Evolutionary conservation across 768 basidiomycete species (phyloP), one percentile per base, ranked within the genome.

Genomic region (Trametes sanguinea): DNA sequence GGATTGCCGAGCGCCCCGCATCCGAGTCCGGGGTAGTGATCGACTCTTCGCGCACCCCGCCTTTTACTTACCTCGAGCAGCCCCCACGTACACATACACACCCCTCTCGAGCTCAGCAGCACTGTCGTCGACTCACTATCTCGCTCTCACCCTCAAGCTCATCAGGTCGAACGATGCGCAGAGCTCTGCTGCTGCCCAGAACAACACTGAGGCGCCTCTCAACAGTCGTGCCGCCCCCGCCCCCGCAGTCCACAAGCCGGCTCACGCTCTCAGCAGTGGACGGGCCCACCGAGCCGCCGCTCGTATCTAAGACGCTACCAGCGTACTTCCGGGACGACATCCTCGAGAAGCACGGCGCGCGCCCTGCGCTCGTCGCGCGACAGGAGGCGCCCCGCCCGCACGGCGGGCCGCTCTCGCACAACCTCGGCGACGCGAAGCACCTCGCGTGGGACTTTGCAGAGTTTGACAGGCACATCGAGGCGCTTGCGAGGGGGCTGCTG

Each of bases 401-500:
- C 71, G 85, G 85, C 13, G 90, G 89, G 0, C 87, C 88, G 1
- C 68, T 68, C 4, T 81, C 82, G 29, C 74, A 68, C 13, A 88
- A 86, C 69, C 72, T 85, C 60, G 80, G 73, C 11, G 69, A 77
- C n/a, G 67, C 63, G 14, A 74, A 76, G 2, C 82, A 85, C 69
- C 78, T 94, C 13, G 82, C 85, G 27, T 93, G 92, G 92, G 83
- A 85, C 62, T 94, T 85, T 70, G 75, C 70, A 2, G 89, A 92
- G 72, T 86, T 94, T 59, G 80, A 88, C 65, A 68, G 75, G 44
- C 85, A 90, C 65, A 84, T 90, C 44, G 75, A 79, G 45, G 86
- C 90, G 3, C 78, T 90, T 6, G 85, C 92, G 1, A 77, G 89
- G 51, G 92, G 92, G 0, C 76, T 94, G 17, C 61, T 92, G 13